These are phyloP conservation scores for Acacia concinna DNA, from an alignment of 331 rosid species.

Conservation along the genomic window DNA sequence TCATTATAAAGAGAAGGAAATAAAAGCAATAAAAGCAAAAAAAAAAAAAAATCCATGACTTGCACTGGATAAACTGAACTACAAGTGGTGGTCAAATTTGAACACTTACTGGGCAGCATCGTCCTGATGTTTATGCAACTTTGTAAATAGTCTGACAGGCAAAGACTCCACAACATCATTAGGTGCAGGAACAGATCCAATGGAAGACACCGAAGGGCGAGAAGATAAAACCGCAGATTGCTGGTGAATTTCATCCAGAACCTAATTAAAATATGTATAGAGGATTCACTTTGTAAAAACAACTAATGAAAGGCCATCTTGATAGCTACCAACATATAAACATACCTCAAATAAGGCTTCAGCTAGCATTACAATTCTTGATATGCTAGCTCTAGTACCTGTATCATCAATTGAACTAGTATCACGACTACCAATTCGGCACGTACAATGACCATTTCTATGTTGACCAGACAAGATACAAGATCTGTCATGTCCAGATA, in stretches of 20 bases:
- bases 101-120: slow-evolving; percentile 88
- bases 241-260: slow-evolving; percentile 99
- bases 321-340: slow-evolving; percentile 27
- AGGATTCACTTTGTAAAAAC: slow-evolving; percentile 58
- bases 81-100: neutral
- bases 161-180: slow-evolving; percentile 90
- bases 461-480: slow-evolving; percentile 92
- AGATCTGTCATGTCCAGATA: slow-evolving; percentile 93
- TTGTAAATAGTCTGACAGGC: slow-evolving; percentile 76
- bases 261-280: slow-evolving; percentile 79
- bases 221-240: slow-evolving; percentile 92
- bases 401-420: slow-evolving; percentile 62
- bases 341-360: slow-evolving; percentile 97
- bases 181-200: slow-evolving; percentile 96
- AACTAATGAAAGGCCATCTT: slow-evolving; percentile 24
- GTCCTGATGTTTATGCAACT: slow-evolving; percentile 74
- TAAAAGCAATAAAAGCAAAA: neutral
- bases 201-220: slow-evolving; percentile 86
- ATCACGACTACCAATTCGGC: slow-evolving; percentile 59
- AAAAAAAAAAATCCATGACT: too few relatives aligned
- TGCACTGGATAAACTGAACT: slow-evolving; percentile 1
- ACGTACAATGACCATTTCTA: slow-evolving; percentile 86
- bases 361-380: slow-evolving; percentile 96
- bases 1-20: neutral
- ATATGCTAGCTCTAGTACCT: slow-evolving; percentile 93